These are phyloP conservation scores for Colletotrichum sp. DNA, from an alignment of 2,329 filamentous ascomycete species.

Conservation along the genomic window DNA sequence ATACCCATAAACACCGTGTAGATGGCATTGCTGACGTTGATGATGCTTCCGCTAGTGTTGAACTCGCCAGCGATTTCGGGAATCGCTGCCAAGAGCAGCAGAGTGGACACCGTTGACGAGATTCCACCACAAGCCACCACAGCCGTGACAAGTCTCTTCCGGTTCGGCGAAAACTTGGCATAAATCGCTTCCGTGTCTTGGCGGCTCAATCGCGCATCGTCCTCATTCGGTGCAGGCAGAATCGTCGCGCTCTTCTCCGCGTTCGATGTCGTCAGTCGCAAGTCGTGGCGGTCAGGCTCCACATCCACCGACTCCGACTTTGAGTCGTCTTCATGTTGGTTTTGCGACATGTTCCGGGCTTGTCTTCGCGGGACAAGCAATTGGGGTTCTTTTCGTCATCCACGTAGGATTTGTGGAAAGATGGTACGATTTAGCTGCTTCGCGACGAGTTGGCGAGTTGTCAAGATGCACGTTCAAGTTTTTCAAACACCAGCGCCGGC, in stretches of 20 bases:
- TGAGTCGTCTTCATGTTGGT: neutral
- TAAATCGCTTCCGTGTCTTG: constrained; percentile 15
- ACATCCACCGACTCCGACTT: neutral
- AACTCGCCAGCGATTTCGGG: constrained; percentile 75
- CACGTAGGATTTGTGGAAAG: neutral
- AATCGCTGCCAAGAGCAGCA: constrained; percentile 69
- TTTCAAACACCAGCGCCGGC: neutral
- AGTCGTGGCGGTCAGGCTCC: neutral
- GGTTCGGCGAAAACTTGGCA: neutral
- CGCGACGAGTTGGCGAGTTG: neutral
- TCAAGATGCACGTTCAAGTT: neutral
- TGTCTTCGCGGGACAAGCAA: neutral
- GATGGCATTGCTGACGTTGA: constrained; percentile 73
- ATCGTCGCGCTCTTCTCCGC: constrained; percentile 8
- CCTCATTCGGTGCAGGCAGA: neutral
- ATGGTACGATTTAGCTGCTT: neutral
- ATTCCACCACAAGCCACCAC: constrained; percentile 12
- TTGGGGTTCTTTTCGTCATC: neutral
- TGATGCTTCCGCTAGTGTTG: constrained; percentile 68
- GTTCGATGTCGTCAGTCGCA: constrained; percentile 7
- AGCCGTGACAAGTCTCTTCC: constrained; percentile 6
- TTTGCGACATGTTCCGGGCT: neutral
- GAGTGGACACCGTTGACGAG: constrained; percentile 3
- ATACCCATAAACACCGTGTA: constrained; percentile 76
- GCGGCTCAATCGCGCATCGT: neutral